phyloP scores from a whole-genome alignment of 805 yeast species.

The Hanseniaspora nectarophila region DNA sequence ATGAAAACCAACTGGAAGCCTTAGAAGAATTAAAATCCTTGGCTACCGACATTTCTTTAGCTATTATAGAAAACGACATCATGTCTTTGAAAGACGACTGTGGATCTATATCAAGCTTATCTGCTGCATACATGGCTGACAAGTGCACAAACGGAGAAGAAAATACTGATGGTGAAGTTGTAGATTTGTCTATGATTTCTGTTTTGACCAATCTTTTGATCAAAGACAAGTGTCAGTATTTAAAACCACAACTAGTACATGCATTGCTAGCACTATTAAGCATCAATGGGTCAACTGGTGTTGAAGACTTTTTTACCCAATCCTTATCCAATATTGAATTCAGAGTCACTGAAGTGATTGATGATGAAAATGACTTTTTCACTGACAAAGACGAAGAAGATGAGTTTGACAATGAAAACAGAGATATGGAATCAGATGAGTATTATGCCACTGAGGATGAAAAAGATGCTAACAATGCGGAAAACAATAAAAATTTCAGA shows the following conservation, averaged over 20 bases:
- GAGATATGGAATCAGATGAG: slow-evolving; percentile 16
- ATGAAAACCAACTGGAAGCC: neutral
- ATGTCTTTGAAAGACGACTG: slow-evolving; percentile 10
- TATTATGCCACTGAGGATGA: neutral
- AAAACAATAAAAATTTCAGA: neutral
- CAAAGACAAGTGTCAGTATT: slow-evolving; percentile 54
- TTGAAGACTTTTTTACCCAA: slow-evolving; percentile 11
- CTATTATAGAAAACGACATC: slow-evolving; percentile 10
- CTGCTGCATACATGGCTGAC: slow-evolving; percentile 9
- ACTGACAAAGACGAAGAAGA: slow-evolving; percentile 20
- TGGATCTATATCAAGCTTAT: slow-evolving; percentile 5
- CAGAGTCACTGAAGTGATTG: slow-evolving; percentile 3
- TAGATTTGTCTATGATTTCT: slow-evolving; percentile 47
- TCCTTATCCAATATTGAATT: slow-evolving; percentile 6
- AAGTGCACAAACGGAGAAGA: slow-evolving; percentile 5
- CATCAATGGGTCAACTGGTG: slow-evolving; percentile 32
- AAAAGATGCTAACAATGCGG: neutral
- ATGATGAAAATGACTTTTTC: slow-evolving; percentile 12
- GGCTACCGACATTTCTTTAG: slow-evolving; percentile 4
- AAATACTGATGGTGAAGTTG: slow-evolving; percentile 22
- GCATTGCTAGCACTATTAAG: slow-evolving; percentile 66
- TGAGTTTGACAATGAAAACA: slow-evolving; percentile 23
- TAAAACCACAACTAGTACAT: slow-evolving; percentile 72
- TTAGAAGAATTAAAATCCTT: neutral
- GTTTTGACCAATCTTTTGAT: slow-evolving; percentile 49